phyloP scores from a whole-genome alignment of 345 rosid species.

The Moricandia arvensis region DNA sequence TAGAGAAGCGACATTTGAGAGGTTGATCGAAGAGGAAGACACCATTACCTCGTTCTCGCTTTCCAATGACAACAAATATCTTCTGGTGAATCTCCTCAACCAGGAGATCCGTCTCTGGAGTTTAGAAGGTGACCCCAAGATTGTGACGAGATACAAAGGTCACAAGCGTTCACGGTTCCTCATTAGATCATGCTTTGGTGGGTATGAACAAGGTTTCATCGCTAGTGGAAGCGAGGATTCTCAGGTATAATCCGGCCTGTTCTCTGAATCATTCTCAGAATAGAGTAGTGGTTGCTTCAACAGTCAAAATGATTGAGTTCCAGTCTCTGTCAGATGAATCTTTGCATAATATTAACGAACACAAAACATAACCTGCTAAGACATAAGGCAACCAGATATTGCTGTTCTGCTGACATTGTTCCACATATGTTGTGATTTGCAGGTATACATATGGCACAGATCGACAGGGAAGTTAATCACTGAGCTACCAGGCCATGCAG shows the following conservation, averaged over 20 bases:
- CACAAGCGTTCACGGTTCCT: constrained; percentile 56
- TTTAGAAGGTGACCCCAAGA: constrained; percentile 53
- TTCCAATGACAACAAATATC: constrained; percentile 54
- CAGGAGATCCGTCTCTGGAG: constrained; percentile 77
- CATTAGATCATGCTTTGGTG: constrained; percentile 78
- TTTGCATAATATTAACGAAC: background rate
- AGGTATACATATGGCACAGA: constrained; percentile 79
- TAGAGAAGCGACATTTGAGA: constrained; percentile 55
- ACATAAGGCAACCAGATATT: background rate
- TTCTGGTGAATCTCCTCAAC: constrained; percentile 59
- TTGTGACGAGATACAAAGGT: constrained; percentile 61
- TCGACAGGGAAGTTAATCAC: constrained; percentile 46
- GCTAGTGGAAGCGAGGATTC: constrained; percentile 85
- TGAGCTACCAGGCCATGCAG: constrained; percentile 64
- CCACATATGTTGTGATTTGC: constrained; percentile 13
- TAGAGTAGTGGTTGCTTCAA: too few relatives aligned
- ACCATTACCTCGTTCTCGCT: constrained; percentile 63
- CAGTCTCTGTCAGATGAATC: background rate
- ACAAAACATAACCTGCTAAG: background rate
- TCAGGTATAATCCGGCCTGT: constrained; percentile 42
- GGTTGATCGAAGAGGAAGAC: constrained; percentile 60
- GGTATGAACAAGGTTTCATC: constrained; percentile 55
- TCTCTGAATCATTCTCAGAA: background rate
- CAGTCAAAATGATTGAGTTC: background rate
- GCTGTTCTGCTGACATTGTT: constrained; percentile 11